Evolutionary conservation across 345 rosid genomes (phyloP).

Genomic region (Eucalyptus polybractea): DNA sequence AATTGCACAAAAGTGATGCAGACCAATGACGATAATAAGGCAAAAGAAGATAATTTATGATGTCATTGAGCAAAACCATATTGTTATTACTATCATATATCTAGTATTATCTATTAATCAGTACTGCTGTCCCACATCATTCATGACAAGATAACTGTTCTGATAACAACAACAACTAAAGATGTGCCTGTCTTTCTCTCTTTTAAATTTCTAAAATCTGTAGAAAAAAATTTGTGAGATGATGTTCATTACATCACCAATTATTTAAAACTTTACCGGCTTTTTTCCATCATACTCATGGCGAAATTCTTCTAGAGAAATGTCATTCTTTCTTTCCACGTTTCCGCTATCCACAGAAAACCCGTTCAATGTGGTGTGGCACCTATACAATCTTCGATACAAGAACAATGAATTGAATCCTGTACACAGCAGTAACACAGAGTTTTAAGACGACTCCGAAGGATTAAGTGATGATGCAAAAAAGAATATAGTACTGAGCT

Average conservation of each 20-base stretch:
- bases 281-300: constrained; percentile 45
- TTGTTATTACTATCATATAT: background rate
- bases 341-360: constrained; percentile 60
- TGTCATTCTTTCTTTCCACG: constrained; percentile 50
- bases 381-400: constrained; percentile 80
- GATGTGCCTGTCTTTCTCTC: background rate
- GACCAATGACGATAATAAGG: background rate
- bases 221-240: background rate
- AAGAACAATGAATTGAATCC: constrained; percentile 78
- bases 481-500: background rate
- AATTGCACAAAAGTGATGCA: background rate
- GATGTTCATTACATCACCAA: background rate
- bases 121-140: background rate
- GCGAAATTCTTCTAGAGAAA: constrained; percentile 49
- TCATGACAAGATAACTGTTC: background rate
- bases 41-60: background rate
- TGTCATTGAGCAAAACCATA: background rate
- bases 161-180: background rate
- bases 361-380: constrained; percentile 52
- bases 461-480: background rate
- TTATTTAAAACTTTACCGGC: constrained; percentile 35
- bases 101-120: background rate
- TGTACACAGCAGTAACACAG: constrained; percentile 6
- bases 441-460: background rate
- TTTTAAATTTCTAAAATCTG: background rate